Evolutionary conservation across 1,284 basidiomycete species (phyloP), one percentile per base, ranked within the genome.

Genomic region (Boletus sp.): DNA sequence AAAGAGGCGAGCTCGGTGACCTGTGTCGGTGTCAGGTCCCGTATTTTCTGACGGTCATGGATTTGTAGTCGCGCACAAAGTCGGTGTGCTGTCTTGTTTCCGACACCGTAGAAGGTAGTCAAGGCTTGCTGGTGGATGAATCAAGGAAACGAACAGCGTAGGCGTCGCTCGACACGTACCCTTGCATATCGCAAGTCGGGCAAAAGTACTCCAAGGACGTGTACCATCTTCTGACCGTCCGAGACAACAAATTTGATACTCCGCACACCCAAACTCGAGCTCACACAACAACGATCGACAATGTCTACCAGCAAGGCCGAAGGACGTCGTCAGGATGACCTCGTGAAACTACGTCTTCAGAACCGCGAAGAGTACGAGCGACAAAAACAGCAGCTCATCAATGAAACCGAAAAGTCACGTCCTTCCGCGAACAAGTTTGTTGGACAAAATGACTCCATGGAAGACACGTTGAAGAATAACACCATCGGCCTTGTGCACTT

Each of bases 401-500:
- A 82, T 64, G 90, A 92, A 76, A 93, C 90, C 3, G 91, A 93
- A 79, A 93, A 94, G 76, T 84, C 91, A 62, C 86, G 91, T 58
- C 88, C 91, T 9, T 93, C 92, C 0, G 79, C 85, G 1, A 90
- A 92, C 71, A 92, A 95, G 59, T 99, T 99, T 75, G 90, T 96
- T 25, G 91, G 93, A 7, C 94, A 97, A 76, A 89, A 94, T 76
- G 97, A 98, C 73, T 94, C 91, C 7, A 89, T 98, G 81, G 97
- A 98, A 74, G 97, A 99, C 61, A 85, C 86, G 16, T 83, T 99
- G 55, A 98, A 98, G 81, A 86, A 95, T 70, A 91, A 85, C 53
- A 99, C 97, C 0, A 88, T 99, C 59, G 97, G 97, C 68, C 84
- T 99, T 19, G 96, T 99, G 3, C 87, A 85, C 62, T 83, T 98